Evolutionary conservation across 2,329 filamentous ascomycete genomes (phyloP).

Genomic region (Fusarium circinatum): DNA sequence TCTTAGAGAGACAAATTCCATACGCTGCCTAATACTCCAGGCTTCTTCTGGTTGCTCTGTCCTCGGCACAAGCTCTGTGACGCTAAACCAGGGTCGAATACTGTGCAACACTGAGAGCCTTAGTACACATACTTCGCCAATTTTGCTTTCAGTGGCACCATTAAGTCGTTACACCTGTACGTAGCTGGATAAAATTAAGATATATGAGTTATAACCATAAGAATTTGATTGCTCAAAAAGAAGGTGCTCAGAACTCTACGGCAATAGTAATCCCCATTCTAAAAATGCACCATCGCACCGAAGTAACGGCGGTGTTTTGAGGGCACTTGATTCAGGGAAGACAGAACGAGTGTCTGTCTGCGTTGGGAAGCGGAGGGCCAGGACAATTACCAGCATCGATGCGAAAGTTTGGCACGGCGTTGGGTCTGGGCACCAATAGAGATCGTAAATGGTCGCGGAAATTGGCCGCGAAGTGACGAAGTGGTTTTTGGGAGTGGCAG

Average conservation of each 20-base stretch:
- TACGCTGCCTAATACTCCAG: accelerated
- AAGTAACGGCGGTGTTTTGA: not conserved
- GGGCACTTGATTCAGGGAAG: not conserved
- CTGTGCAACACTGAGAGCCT: too few relatives aligned
- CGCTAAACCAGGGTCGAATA: too few relatives aligned
- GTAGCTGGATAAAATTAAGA: accelerated
- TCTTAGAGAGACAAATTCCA: too few relatives aligned
- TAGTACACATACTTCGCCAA: too few relatives aligned
- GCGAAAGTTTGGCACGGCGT: not conserved
- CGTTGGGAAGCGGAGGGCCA: accelerated
- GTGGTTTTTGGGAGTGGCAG: not conserved
- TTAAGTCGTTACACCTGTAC: too few relatives aligned
- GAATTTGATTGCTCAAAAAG: too few relatives aligned
- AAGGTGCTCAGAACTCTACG: too few relatives aligned
- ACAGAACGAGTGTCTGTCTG: not conserved
- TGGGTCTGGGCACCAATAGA: accelerated
- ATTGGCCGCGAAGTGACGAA: too few relatives aligned
- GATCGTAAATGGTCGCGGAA: not conserved
- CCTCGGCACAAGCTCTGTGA: too few relatives aligned
- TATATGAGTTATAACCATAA: too few relatives aligned
- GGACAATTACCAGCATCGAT: not conserved
- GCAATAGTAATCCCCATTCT: not conserved
- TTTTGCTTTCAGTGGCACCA: too few relatives aligned
- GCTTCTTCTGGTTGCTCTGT: too few relatives aligned
- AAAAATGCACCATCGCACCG: not conserved